Base-by-base conservation (phyloP, 257 asterid species). In the Scutellaria galericulata region DNA sequence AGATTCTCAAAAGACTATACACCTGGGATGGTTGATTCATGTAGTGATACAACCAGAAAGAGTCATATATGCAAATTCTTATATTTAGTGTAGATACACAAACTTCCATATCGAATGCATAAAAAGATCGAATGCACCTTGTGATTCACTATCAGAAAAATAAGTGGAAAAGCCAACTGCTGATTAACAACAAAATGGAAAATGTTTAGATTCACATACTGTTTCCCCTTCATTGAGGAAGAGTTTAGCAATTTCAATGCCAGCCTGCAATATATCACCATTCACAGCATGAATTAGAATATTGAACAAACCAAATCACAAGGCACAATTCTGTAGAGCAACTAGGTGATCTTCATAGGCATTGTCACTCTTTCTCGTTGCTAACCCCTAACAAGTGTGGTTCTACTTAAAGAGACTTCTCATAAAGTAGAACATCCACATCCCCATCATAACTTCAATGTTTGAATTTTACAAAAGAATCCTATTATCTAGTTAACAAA, bases 211-310 rank as follows among this genome's bases (percentile, higher is more conserved):
- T 70, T 74, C 67, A 78, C 89, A 22, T 86, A 94, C 99, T 75
- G 92, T 89, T 42, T 91, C 92, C 76, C 99, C 98, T 85, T 90
- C 76, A 86, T 83, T 75, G 59, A 94, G 90, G 83, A 94, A 91
- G 68, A 94, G 89, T 84, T 91, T 94, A 44, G 99, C 99, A 68
- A 88, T 92, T 83, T 94, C 99, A 83, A 92, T 86, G 59, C 99
- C 99, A 72, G 86, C 99, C 99, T 94, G 97, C 85, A 90, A 88
- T 45, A 88, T 45, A 81, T 65, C 59, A 74, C 60, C 71, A 69
- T 75, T 77, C 73, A 70, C 63, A 77, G 50, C 74, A 74, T 53
- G 22, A 7, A 54, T 81, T 53, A 76, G 61, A 73, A 64, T 58
- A 31, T 35, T 46, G 65, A 59, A 73, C 20, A 66, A 39, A 31